Evolutionary conservation across 2,329 filamentous ascomycete genomes (phyloP), one percentile per base, ranked within the genome.

Genomic region (Ophiognomonia clavigignenti-juglandacearum): DNA sequence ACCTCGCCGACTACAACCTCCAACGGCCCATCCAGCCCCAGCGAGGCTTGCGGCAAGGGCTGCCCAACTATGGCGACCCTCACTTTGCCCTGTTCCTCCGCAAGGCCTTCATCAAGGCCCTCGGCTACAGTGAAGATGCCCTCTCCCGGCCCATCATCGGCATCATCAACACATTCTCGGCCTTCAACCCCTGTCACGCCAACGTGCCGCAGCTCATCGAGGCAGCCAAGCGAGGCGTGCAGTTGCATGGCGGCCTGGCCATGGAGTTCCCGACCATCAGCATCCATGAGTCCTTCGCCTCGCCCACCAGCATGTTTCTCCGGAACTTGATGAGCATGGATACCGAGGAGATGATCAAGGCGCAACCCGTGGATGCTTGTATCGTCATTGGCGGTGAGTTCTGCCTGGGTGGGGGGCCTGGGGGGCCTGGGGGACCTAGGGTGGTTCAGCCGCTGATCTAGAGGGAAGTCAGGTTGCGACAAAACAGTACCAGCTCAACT

Each of bases 251-350:
- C 3, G 85, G 83, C 0, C 63, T 88, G 23, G 80, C 85, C 0
- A 74, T 88, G 19, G 83, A 88, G 31, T 88, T 88, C 54, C 85
- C 85, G 0, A 88, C 85, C 0, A 87, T 89, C 45, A 86, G 80
- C 52, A 59, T 88, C 1, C 80, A 85, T 54, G 85, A 88, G 69
- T 76, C 72, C 3, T 88, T 89, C 59, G 73, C 84, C 0, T 70
- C 74, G 37, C 85, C 85, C 3, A 88, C 85, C 4, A 87, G 83
- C 65, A 88, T 89, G 85, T 88, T 81, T 46, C 59, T 88, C 39
- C 65, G 85, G 26, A 88, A 88, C 54, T 58, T 88, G 47, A 88
- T 89, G 85, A 83, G 80, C 54, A 86, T 88, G 82, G 85, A 88
- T 58, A 88, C 85, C 0, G 85, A 88, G 61, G 85, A 88, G 67